Evolutionary conservation across 192 early-diverging fungal genomes (phyloP).

Genomic region (Entomortierella parvispora): DNA sequence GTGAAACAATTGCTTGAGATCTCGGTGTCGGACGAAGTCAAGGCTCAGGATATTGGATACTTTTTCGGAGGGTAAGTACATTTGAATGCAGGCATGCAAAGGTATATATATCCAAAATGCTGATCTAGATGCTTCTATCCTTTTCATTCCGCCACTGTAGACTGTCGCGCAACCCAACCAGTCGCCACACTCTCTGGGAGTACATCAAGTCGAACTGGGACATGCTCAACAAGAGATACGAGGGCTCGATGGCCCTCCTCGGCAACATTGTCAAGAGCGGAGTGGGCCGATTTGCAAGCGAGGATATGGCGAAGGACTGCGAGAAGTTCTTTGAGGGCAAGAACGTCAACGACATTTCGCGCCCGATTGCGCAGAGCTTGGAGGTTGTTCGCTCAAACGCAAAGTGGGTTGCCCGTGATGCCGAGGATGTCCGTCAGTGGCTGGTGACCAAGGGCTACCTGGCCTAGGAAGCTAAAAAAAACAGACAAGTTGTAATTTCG

Average conservation of each 20-base stretch:
- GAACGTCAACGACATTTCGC: slow-evolving; percentile 68
- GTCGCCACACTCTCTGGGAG: slow-evolving; percentile 72
- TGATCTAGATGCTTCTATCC: background rate
- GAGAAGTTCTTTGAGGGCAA: slow-evolving; percentile 72
- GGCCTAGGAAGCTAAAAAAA: background rate
- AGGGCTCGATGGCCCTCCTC: slow-evolving; percentile 56
- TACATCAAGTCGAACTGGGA: slow-evolving; percentile 72
- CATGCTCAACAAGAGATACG: slow-evolving; percentile 66
- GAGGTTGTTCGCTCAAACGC: slow-evolving; percentile 73
- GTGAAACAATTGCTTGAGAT: slow-evolving; percentile 70
- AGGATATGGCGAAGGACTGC: slow-evolving; percentile 72
- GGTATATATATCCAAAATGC: no score
- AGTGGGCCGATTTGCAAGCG: slow-evolving; percentile 54
- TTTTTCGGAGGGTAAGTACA: slow-evolving; percentile 53
- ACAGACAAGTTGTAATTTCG: background rate
- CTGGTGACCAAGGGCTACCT: slow-evolving; percentile 45
- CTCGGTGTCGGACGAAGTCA: slow-evolving; percentile 72
- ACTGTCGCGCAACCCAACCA: slow-evolving; percentile 61
- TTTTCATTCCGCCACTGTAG: background rate
- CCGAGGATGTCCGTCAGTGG: slow-evolving; percentile 66
- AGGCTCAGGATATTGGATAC: slow-evolving; percentile 76
- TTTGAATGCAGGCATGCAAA: no score
- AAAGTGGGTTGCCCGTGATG: slow-evolving; percentile 64
- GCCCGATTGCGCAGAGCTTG: slow-evolving; percentile 77
- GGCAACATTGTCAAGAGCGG: slow-evolving; percentile 56